Percentiles rank a stretch among this genome's conserved stretches.
These are phyloP conservation scores for Phaeosphaeriaceae sp. DNA, from an alignment of 2,329 filamentous ascomycete species.

Conservation along the genomic window DNA sequence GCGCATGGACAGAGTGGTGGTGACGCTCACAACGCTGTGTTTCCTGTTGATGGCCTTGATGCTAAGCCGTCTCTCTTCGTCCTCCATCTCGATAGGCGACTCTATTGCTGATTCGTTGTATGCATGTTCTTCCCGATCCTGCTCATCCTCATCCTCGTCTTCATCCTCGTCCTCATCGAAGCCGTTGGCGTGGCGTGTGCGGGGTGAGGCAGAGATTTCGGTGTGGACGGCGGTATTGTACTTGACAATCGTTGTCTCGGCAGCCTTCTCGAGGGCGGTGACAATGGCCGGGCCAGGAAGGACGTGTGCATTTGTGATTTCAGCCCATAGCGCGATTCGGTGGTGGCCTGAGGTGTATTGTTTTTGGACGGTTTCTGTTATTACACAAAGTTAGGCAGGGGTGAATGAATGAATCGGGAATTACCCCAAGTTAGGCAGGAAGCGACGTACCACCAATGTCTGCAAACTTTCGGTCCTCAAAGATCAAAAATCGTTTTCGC, in stretches of 20 bases:
- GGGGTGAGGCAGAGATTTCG: conserved; percentile 53
- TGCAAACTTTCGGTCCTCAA: conserved; percentile 63
- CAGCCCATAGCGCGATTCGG: conserved; percentile 59
- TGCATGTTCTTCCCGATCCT: conserved; percentile 29
- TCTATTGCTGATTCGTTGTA: conserved; percentile 48
- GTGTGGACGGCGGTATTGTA: conserved; percentile 60
- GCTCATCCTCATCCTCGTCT: conserved; percentile 30
- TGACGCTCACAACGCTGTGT: conserved; percentile 76
- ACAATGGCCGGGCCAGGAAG: conserved; percentile 61
- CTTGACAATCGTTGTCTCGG: conserved; percentile 53
- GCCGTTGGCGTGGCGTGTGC: conserved; percentile 34
- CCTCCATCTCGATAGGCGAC: conserved; percentile 42
- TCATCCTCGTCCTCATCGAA: conserved; percentile 32
- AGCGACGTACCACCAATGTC: conserved; percentile 60
- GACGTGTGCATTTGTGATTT: conserved; percentile 60
- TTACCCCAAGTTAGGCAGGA: neutral
- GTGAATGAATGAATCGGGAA: too few species aligned
- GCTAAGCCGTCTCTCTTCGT: conserved; percentile 37
- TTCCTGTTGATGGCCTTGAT: conserved; percentile 64
- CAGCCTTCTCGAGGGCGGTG: conserved; percentile 57
- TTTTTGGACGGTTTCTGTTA: conserved; percentile 59
- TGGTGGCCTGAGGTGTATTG: conserved; percentile 60
- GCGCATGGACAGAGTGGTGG: conserved; percentile 80
- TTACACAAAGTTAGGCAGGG: conserved; percentile 13
- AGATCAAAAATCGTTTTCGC: conserved; percentile 59